These are phyloP conservation scores for Hypomontagnella submonticulosa DNA, from an alignment of 495 filamentous ascomycete species.

Conservation along the genomic window DNA sequence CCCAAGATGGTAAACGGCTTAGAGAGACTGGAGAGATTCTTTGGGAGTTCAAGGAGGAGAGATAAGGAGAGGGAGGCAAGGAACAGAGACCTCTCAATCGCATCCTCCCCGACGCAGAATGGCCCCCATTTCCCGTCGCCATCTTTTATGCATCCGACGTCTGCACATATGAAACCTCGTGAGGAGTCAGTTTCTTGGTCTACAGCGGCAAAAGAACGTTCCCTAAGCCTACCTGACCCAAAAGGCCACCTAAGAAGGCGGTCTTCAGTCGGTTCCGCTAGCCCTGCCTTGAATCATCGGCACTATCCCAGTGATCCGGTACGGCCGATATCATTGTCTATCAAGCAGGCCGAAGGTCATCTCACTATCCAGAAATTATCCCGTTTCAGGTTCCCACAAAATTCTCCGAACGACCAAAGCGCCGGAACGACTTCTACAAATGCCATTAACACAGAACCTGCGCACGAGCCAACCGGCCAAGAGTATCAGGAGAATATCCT, in stretches of 20 bases:
- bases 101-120: constrained; percentile 11
- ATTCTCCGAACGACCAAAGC: constrained; percentile 21
- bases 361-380: constrained; percentile 20
- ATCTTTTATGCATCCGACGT: constrained; percentile 60
- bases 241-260: constrained; percentile 37
- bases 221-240: constrained; percentile 54
- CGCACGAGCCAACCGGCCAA: not conserved
- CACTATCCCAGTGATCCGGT: constrained; percentile 26
- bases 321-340: constrained; percentile 11
- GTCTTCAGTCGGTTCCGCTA: constrained; percentile 39
- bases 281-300: constrained; percentile 24
- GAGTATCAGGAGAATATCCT: constrained; percentile 29
- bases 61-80: constrained; percentile 27
- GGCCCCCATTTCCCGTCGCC: constrained; percentile 54
- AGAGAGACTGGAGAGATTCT: constrained; percentile 46
- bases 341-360: constrained; percentile 2
- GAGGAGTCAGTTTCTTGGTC: constrained; percentile 48
- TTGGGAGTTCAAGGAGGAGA: constrained; percentile 39
- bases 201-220: constrained; percentile 43
- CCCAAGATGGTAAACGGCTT: constrained; percentile 43
- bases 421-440: not conserved
- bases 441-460: not conserved
- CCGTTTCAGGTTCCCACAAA: constrained; percentile 39
- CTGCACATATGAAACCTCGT: constrained; percentile 58
- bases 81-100: constrained; percentile 21